A percentile compares a stretch with the other conserved stretches of the same genome.
phyloP scores from a whole-genome alignment of 1,139 yeast species.

The Casaregolazyma suthepensis region DNA sequence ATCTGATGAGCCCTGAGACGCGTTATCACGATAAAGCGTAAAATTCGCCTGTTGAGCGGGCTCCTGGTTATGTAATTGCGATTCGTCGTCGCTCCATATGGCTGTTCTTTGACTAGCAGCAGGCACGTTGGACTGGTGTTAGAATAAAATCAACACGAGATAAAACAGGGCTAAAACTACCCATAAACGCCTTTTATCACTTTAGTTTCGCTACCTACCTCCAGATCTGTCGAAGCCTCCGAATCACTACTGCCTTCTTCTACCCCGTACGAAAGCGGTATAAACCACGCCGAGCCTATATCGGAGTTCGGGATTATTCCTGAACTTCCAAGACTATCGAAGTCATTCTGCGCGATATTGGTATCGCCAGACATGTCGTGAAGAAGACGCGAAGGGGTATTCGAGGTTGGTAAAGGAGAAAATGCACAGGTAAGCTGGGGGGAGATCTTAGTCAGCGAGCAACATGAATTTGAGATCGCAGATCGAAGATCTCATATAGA shows the following conservation, averaged over 20 bases:
- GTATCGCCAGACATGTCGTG: neutral
- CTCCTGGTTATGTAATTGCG: neutral
- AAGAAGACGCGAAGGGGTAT: neutral
- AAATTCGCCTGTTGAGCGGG: neutral
- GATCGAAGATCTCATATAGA: no score
- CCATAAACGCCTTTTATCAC: neutral
- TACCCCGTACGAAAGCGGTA: neutral
- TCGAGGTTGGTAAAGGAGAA: neutral
- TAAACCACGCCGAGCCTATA: conserved; percentile 6
- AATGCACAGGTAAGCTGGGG: neutral
- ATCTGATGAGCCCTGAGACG: neutral
- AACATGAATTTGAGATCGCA: no score
- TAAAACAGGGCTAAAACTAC: neutral
- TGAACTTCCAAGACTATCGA: neutral
- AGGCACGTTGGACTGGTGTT: neutral
- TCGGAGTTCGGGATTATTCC: conserved; percentile 5
- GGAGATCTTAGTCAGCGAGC: neutral
- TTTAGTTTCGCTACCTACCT: neutral
- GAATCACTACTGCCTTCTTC: neutral
- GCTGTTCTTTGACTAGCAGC: neutral
- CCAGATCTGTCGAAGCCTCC: conserved; percentile 5
- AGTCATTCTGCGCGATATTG: neutral
- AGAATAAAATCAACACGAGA: neutral
- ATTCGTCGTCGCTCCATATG: neutral
- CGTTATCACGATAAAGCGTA: neutral